phyloP scores from a whole-genome alignment of 345 rosid genomes.

The Eucalyptus leucophloia region DNA sequence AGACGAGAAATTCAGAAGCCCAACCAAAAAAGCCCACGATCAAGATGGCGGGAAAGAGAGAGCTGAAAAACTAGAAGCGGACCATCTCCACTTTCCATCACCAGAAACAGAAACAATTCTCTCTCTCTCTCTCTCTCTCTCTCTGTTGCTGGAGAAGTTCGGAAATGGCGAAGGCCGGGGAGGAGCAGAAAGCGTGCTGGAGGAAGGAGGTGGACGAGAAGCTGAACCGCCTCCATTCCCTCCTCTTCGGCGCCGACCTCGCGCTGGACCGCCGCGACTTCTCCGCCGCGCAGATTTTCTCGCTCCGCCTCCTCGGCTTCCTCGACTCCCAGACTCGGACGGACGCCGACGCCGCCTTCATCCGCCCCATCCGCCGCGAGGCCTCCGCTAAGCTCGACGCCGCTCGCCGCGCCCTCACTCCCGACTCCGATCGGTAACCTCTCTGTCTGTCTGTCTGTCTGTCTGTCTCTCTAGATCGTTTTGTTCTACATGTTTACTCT shows the following conservation, averaged over 20 bases:
- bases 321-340: constrained; percentile 63
- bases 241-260: constrained; percentile 65
- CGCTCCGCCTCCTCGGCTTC: constrained; percentile 84
- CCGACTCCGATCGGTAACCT: constrained; percentile 68
- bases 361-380: constrained; percentile 56
- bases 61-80: background rate
- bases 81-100: background rate
- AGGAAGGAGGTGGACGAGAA: constrained; percentile 65
- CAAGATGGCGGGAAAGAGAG: background rate
- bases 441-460: background rate
- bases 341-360: constrained; percentile 40
- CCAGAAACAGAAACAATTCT: background rate
- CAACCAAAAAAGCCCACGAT: background rate
- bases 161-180: constrained; percentile 14
- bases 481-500: background rate
- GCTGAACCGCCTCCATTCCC: constrained; percentile 80
- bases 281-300: constrained; percentile 56
- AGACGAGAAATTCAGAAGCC: background rate
- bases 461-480: background rate
- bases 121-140: background rate
- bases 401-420: constrained; percentile 46
- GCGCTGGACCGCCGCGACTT: constrained; percentile 62
- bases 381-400: constrained; percentile 50
- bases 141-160: constrained; percentile 2
- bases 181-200: constrained; percentile 24